phyloP scores from a whole-genome alignment of 768 basidiomycete genomes.

The Suillus placidus region DNA sequence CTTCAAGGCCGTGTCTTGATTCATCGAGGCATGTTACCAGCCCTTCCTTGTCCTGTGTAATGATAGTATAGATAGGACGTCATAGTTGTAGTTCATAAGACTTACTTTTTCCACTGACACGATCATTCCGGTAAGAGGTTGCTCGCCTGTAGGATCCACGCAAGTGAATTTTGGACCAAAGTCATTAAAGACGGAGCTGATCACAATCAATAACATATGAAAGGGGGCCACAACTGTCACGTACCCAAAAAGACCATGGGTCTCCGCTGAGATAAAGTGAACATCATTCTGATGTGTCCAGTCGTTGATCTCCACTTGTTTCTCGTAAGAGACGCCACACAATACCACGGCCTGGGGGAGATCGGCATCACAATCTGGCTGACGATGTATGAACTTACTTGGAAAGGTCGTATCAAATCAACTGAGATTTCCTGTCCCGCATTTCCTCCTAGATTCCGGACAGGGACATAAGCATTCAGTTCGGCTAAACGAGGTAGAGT shows the following conservation, averaged over 20 bases:
- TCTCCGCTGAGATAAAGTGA: constrained; percentile 90
- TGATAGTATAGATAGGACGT: background rate
- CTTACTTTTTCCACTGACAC: constrained; percentile 86
- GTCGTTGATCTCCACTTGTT: constrained; percentile 93
- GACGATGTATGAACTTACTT: constrained; percentile 51
- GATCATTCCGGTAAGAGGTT: constrained; percentile 92
- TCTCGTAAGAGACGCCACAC: constrained; percentile 72
- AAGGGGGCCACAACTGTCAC: constrained; percentile 18
- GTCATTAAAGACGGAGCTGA: constrained; percentile 92
- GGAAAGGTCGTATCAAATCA: constrained; percentile 85
- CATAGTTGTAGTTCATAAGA: background rate
- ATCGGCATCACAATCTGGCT: background rate
- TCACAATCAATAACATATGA: constrained; percentile 11
- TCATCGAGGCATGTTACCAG: constrained; percentile 96
- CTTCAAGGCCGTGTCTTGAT: constrained; percentile 96
- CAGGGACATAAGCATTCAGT: constrained; percentile 94
- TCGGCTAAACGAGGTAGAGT: constrained; percentile 90
- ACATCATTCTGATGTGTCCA: constrained; percentile 91
- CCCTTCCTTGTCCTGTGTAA: constrained; percentile 74
- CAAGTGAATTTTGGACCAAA: constrained; percentile 95
- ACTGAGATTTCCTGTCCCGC: constrained; percentile 77
- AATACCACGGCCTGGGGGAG: constrained; percentile 79
- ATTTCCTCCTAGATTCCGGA: constrained; percentile 79
- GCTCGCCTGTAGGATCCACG: constrained; percentile 98
- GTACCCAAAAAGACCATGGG: constrained; percentile 93